These are phyloP conservation scores for Sarcocystis neurona DNA, from an alignment of 169 alveolate species.

Conservation along the genomic window DNA sequence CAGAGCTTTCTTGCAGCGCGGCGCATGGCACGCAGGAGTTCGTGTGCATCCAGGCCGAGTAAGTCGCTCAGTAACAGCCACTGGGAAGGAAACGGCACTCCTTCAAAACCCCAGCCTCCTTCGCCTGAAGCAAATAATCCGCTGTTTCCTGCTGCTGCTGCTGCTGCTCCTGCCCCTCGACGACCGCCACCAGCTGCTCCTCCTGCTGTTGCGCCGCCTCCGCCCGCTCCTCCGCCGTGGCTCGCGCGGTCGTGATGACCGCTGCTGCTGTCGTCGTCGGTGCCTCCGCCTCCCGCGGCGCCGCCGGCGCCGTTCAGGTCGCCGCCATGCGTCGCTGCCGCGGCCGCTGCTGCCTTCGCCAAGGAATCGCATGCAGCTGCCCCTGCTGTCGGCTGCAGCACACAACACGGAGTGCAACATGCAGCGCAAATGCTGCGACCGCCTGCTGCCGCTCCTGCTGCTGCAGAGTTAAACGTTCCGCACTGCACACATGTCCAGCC, in stretches of 20 bases:
- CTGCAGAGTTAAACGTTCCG: too few relatives aligned
- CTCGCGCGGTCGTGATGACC: too few relatives aligned
- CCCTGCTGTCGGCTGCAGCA: too few relatives aligned
- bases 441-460: too few relatives aligned
- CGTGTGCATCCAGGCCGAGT: slow-evolving; percentile 5
- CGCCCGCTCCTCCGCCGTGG: too few relatives aligned
- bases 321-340: background rate
- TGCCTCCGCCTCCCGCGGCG: background rate
- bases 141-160: slow-evolving; percentile 21
- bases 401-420: too few relatives aligned
- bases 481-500: too few relatives aligned
- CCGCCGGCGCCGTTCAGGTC: slow-evolving; percentile 1
- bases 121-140: too few relatives aligned
- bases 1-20: background rate
- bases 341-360: too few relatives aligned
- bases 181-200: background rate
- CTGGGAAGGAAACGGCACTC: background rate
- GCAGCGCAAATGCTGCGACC: too few relatives aligned
- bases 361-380: too few relatives aligned
- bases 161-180: slow-evolving; percentile 14
- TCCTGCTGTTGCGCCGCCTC: background rate
- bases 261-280: background rate
- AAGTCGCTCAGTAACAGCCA: slow-evolving; percentile 11
- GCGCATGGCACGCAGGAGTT: slow-evolving; percentile 17
- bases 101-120: slow-evolving; percentile 44